A percentile compares a stretch with the other conserved stretches of the same genome.
Evolutionary conservation across 495 filamentous ascomycete genomes (phyloP).

Genomic region (Podospora comata): DNA sequence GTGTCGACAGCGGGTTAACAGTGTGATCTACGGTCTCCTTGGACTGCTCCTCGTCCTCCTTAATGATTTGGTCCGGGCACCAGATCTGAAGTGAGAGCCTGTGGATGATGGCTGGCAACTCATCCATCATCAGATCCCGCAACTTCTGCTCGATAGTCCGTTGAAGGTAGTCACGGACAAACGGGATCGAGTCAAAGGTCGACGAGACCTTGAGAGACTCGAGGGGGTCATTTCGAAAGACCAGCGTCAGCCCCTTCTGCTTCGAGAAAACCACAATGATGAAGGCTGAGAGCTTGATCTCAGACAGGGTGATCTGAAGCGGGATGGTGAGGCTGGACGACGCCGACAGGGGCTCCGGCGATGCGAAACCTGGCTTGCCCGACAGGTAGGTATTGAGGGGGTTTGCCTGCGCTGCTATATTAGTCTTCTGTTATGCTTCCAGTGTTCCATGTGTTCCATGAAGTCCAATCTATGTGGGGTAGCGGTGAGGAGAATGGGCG

Average conservation of each 20-base stretch:
- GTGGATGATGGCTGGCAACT: constrained; percentile 93
- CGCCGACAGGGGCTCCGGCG: constrained; percentile 88
- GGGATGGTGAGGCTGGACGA: constrained; percentile 93
- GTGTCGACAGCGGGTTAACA: constrained; percentile 76
- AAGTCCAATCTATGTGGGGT: constrained; percentile 20
- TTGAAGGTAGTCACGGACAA: constrained; percentile 94
- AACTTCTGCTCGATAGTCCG: constrained; percentile 95
- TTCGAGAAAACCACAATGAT: constrained; percentile 96
- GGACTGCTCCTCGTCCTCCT: constrained; percentile 45
- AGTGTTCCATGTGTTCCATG: constrained; percentile 3
- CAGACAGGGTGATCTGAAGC: constrained; percentile 90
- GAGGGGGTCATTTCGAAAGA: constrained; percentile 96
- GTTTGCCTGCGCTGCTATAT: constrained; percentile 67
- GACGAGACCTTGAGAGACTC: constrained; percentile 97
- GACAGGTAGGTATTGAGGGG: constrained; percentile 93
- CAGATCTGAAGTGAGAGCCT: constrained; percentile 84
- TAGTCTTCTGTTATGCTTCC: constrained; percentile 41
- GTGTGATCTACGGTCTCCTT: constrained; percentile 50
- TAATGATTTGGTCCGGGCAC: constrained; percentile 77
- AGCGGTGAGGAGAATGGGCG: constrained; percentile 19
- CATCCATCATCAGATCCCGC: constrained; percentile 91
- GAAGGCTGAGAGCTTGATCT: constrained; percentile 95
- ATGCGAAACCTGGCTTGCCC: constrained; percentile 86
- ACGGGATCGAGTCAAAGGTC: constrained; percentile 97
- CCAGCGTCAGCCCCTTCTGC: constrained; percentile 92